These are phyloP conservation scores for Macadamia tetraphylla DNA, from an alignment of 164 flowering plant genomes.

Conservation along the genomic window DNA sequence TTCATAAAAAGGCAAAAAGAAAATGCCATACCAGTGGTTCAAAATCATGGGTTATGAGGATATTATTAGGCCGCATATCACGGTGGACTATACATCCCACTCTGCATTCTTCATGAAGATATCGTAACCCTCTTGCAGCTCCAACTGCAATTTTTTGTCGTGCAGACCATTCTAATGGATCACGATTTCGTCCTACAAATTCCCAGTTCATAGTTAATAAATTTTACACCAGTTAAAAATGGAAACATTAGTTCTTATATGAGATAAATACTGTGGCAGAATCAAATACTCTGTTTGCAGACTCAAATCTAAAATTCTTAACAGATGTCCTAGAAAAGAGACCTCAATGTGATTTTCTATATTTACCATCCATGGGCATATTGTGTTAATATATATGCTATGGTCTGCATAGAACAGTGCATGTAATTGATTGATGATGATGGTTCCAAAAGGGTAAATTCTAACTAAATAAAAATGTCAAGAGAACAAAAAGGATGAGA, in stretches of 20 bases:
- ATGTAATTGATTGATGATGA: no score
- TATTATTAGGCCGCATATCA: slow-evolving; percentile 95
- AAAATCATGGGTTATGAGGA: slow-evolving; percentile 95
- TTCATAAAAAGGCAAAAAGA: neutral
- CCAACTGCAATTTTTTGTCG: slow-evolving; percentile 89
- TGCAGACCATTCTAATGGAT: slow-evolving; percentile 68
- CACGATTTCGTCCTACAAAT: slow-evolving; percentile 42
- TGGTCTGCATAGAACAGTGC: no score
- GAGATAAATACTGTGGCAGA: neutral
- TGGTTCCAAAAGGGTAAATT: no score
- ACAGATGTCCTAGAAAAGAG: no score
- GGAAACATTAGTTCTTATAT: neutral
- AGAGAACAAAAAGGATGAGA: no score
- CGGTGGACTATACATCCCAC: slow-evolving; percentile 97
- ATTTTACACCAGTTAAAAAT: neutral
- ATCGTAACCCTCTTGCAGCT: slow-evolving; percentile 93
- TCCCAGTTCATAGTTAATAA: neutral
- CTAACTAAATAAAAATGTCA: no score
- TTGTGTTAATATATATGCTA: no score
- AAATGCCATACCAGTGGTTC: slow-evolving; percentile 62
- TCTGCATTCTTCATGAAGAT: slow-evolving; percentile 96
- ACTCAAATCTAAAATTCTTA: no score
- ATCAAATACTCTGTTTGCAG: no score
- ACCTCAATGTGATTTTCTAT: no score
- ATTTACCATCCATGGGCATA: no score